Percentiles rank a stretch among this genome's conserved stretches.
phyloP scores from a whole-genome alignment of 2,329 filamentous ascomycete genomes.

The Stemphylium lycopersici region DNA sequence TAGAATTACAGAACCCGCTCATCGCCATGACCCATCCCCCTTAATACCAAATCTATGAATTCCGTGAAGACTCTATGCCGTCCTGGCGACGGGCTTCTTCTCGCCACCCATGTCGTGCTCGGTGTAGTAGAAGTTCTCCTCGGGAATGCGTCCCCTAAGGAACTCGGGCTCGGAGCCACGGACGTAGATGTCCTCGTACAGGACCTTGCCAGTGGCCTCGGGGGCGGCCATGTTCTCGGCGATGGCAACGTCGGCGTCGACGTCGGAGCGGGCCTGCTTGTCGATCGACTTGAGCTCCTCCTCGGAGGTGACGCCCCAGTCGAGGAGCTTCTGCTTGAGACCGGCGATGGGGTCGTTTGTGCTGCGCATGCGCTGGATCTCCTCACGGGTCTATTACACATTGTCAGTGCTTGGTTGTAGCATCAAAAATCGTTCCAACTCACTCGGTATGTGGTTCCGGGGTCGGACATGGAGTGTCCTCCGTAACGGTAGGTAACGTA shows the following conservation, averaged over 20 bases:
- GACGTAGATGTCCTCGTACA: constrained; percentile 97
- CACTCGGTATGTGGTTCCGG: constrained; percentile 93
- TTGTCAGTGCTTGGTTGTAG: constrained; percentile 19
- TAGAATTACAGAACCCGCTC: constrained; percentile 35
- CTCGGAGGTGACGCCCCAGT: constrained; percentile 90
- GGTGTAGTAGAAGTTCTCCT: constrained; percentile 86
- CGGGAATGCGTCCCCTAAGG: constrained; percentile 83
- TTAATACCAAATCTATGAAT: too few relatives aligned
- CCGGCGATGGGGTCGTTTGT: constrained; percentile 98
- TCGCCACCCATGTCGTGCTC: constrained; percentile 51
- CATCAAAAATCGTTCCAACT: constrained; percentile 13
- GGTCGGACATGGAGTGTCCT: constrained; percentile 99
- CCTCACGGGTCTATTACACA: constrained; percentile 75
- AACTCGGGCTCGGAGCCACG: constrained; percentile 84
- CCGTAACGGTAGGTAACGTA: constrained; percentile 99
- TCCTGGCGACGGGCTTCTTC: constrained; percentile 45
- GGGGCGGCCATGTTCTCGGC: constrained; percentile 88
- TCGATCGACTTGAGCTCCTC: constrained; percentile 96
- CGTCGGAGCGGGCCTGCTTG: constrained; percentile 84
- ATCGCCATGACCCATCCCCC: not conserved
- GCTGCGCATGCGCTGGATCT: constrained; percentile 99
- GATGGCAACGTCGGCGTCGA: constrained; percentile 87
- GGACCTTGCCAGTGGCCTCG: constrained; percentile 77
- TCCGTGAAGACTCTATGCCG: constrained; percentile 28
- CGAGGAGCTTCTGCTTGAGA: constrained; percentile 95